Conservation (phyloP, 768 basidiomycete species). For the Imleria badia region DNA sequence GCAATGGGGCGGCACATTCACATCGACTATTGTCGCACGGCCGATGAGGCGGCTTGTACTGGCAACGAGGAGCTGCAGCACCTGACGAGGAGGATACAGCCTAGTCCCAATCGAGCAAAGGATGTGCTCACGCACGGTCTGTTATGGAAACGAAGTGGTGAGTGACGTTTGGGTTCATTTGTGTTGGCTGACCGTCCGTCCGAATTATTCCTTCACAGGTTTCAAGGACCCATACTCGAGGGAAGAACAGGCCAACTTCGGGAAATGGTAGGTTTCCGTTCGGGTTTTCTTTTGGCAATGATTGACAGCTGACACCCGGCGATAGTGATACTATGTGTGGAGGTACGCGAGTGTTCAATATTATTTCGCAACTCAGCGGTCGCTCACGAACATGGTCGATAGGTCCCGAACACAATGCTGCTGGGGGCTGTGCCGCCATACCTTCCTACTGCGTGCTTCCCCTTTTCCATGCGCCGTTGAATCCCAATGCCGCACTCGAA, state of each 20-base stretch:
- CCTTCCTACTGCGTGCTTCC: slow-evolving; percentile 57
- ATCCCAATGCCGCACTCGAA: slow-evolving; percentile 25
- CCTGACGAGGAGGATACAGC: slow-evolving; percentile 40
- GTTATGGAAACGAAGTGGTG: slow-evolving; percentile 61
- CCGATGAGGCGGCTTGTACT: slow-evolving; percentile 36
- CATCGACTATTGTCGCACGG: slow-evolving; percentile 53
- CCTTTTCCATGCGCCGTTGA: slow-evolving; percentile 46
- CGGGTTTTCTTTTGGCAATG: neutral
- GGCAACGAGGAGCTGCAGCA: slow-evolving; percentile 47
- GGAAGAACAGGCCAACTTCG: slow-evolving; percentile 55
- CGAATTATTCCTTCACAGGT: slow-evolving; percentile 30
- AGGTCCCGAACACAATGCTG: slow-evolving; percentile 53
- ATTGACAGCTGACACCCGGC: neutral
- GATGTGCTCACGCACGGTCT: slow-evolving; percentile 55
- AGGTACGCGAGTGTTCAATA: slow-evolving; percentile 32
- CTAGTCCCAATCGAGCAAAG: slow-evolving; percentile 47
- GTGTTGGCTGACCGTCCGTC: neutral
- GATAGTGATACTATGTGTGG: slow-evolving; percentile 50
- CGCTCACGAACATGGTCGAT: neutral
- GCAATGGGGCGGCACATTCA: slow-evolving; percentile 58
- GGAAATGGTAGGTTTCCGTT: slow-evolving; percentile 44
- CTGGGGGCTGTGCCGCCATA: slow-evolving; percentile 37
- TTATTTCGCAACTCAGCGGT: neutral
- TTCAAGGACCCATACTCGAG: slow-evolving; percentile 65
- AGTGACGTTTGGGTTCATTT: neutral